Percentiles rank a stretch among this genome's conserved stretches.
Evolutionary conservation across 306 rosid species (phyloP).

Genomic region (Dryas octopetala): DNA sequence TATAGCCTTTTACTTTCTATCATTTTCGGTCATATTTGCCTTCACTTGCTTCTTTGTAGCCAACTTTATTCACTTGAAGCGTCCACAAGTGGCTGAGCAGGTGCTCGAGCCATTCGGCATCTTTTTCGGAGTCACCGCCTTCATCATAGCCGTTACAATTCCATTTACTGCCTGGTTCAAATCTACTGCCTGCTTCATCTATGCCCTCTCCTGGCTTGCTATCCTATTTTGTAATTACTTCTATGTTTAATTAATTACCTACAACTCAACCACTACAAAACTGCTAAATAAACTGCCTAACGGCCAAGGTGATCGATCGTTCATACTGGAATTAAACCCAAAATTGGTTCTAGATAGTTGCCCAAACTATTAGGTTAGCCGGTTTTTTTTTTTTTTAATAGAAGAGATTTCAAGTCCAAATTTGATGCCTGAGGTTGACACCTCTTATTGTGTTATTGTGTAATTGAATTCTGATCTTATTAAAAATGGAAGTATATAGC

Average conservation of each 20-base stretch:
- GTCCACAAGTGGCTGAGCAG: not conserved
- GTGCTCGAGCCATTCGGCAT: constrained; percentile 8
- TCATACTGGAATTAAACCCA: too few relatives aligned
- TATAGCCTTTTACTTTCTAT: not conserved
- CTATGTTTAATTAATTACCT: not conserved
- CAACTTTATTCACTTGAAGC: not conserved
- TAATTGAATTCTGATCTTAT: too few relatives aligned
- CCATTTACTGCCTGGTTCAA: not conserved
- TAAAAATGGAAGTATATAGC: too few relatives aligned
- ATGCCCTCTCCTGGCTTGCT: not conserved
- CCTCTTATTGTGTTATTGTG: too few relatives aligned
- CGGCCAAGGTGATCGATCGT: too few relatives aligned
- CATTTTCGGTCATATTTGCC: not conserved
- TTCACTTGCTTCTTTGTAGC: constrained; percentile 4
- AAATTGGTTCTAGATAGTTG: too few relatives aligned
- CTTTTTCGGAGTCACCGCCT: constrained; percentile 9
- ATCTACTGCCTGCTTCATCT: not conserved
- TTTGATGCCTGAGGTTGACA: too few relatives aligned
- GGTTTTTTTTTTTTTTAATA: too few relatives aligned
- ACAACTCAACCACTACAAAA: too few relatives aligned
- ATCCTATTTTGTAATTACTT: not conserved
- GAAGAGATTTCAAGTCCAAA: too few relatives aligned
- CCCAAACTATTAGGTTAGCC: too few relatives aligned
- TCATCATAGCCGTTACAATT: constrained; percentile 10
- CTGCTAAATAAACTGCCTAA: too few relatives aligned